Evolutionary conservation across 352 stramenopile species (phyloP), one percentile per base, ranked within the genome.

Genomic region (Blastocystis sp.): DNA sequence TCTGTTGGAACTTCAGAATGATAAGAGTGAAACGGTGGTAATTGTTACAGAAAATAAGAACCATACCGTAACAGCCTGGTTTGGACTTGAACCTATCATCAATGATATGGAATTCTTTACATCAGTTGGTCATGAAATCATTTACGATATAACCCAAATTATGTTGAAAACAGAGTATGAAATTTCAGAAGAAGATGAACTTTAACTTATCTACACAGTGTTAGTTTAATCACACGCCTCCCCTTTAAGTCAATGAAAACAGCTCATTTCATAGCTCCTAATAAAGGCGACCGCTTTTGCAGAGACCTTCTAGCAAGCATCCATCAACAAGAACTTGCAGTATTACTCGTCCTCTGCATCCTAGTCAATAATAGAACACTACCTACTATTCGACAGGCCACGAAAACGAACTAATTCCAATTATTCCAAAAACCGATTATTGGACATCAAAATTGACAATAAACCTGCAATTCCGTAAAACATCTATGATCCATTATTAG

Each of bases 61-160:
- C 9, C 2, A 48, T 48, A 48, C 40, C 9, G 40, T 48, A 9
- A 62, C 56, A 7, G 56, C 27, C 2, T 33, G 19, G 19, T 62
- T 62, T 33, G 56, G 56, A 62, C 2, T 62, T 33, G 56, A 62
- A 33, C 15, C 56, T 33, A 5, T 62, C 27, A 62, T 62, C 13
- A 62, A 62, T 62, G 56, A 62, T 33, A 62, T 62, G 56, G 56
- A 62, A 62, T 62, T 62, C 56, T 62, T 33, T 13, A 33, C 56
- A n/a, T 62, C 56, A 3, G 5, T 62, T 3, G 56, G 56, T 33
- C 56, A 62, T 33, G 19, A 33, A 5, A 62, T 62, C 15, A n/a
- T 62, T 7, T 33, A 33, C 56, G 56, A 62, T 33, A 62, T 62
- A 3, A 33, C 15, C 13, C 56, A 62, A n/a, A 33, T 62, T 3